Conservation (phyloP, 768 basidiomycete species). For the Inosperma sp. region DNA sequence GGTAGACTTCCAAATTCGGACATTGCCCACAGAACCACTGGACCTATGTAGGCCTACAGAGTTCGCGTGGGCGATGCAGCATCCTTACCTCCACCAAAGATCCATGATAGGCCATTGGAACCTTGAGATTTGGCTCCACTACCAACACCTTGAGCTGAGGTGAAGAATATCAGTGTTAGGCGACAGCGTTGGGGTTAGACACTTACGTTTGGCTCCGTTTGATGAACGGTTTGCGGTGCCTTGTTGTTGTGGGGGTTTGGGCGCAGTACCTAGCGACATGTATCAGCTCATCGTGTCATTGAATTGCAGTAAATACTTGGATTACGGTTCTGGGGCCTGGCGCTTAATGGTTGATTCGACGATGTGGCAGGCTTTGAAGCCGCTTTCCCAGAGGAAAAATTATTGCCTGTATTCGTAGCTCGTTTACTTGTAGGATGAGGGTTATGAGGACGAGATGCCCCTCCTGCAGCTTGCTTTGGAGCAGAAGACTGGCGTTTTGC, state of each 20-base stretch:
- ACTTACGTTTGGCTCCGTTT: slow-evolving; percentile 6
- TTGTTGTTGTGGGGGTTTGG: slow-evolving; percentile 17
- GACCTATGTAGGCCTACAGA: background rate
- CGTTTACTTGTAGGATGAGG: too few species aligned
- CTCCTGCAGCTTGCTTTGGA: too few species aligned
- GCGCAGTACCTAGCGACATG: slow-evolving; percentile 14
- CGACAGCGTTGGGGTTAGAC: background rate
- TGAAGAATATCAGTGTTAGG: background rate
- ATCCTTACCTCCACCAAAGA: background rate
- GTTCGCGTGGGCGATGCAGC: background rate
- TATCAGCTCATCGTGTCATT: slow-evolving; percentile 14
- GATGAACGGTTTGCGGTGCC: slow-evolving; percentile 13
- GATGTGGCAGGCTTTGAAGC: background rate
- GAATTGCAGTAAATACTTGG: background rate
- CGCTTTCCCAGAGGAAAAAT: slow-evolving; percentile 6
- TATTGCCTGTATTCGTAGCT: too few species aligned
- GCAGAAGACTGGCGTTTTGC: too few species aligned
- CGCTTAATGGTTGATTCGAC: background rate
- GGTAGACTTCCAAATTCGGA: background rate
- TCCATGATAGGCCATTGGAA: background rate
- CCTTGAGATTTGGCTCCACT: background rate
- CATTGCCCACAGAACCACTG: background rate
- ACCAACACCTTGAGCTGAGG: background rate
- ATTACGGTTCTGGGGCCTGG: background rate
- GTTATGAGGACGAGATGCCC: too few species aligned